A percentile compares a stretch with the other conserved stretches of the same genome.
phyloP scores from a whole-genome alignment of 2,329 filamentous ascomycete species.

The Annulohypoxylon truncatum region DNA sequence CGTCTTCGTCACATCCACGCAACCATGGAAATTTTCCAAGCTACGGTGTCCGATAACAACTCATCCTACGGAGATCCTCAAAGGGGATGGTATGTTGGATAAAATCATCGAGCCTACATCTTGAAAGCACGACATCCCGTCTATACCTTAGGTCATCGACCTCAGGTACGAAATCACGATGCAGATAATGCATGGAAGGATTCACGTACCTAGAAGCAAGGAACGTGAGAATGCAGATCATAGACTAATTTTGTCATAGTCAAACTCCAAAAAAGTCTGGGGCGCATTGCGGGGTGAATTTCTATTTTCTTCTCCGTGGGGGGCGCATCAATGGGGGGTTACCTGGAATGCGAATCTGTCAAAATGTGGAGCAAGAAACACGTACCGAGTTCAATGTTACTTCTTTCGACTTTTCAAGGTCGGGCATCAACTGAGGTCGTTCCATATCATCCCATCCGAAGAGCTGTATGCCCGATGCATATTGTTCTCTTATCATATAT shows the following conservation, averaged over 20 bases:
- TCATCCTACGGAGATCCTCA: not conserved
- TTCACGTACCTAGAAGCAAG: constrained; percentile 16
- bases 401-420: constrained; percentile 8
- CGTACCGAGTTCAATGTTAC: constrained; percentile 20
- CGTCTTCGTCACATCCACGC: not conserved
- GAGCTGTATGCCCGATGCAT: constrained; percentile 9
- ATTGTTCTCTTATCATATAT: constrained; percentile 8
- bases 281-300: constrained; percentile 43
- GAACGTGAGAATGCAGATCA: constrained; percentile 36
- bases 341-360: not conserved
- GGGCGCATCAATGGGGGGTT: constrained; percentile 9
- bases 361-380: constrained; percentile 13
- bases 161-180: constrained; percentile 31
- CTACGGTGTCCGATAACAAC: constrained; percentile 8
- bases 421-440: constrained; percentile 21
- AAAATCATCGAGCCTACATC: constrained; percentile 3
- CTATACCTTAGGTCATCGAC: constrained; percentile 14
- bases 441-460: constrained; percentile 14
- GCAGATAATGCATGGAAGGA: constrained; percentile 19
- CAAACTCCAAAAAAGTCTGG: constrained; percentile 38
- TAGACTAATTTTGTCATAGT: constrained; percentile 30
- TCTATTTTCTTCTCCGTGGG: constrained; percentile 35
- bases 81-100: constrained; percentile 9
- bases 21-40: constrained; percentile 17
- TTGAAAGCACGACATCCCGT: constrained; percentile 12